Evolutionary conservation across 805 yeast species (phyloP), one percentile per base, ranked within the genome.

Genomic region (Ogataea naganishii): DNA sequence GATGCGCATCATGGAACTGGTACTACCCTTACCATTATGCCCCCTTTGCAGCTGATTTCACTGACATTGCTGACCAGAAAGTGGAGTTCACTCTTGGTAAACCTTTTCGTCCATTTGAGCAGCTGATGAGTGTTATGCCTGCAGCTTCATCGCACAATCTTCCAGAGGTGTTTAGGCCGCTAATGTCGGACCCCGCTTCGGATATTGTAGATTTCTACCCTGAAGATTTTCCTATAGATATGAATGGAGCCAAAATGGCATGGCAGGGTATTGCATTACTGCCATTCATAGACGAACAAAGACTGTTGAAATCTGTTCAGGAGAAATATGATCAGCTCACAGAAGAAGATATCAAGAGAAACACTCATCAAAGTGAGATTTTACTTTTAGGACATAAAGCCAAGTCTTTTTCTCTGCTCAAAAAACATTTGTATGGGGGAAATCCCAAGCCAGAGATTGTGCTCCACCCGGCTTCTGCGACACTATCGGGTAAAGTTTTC

Each of bases 1-100:
- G 96, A 3, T 89, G 97, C 58, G 95, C 95, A 0, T 89, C 97
- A 0, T 92, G 99, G 99, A 78, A 78, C 32, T 92, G 98, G 98
- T 92, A 75, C 54, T 92, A 80, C 46, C 98, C 97, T 0, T 89
- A 79, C 51, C 97, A 92, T 50, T 94, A 92, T 59, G 97, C 98
- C 0, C 99, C 99, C 14, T 88, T 92, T 65, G 97, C 96, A 0
- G 69, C 79, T 5, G 99, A 92, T 53, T 82, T 92, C 46, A 62
- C 54, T 2, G 71, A 75, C 27, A 47, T 80, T 24, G 49, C 53
- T 8, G 70, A 64, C 6, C 49, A 76, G 11, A 61, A 75, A 1
- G 64, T 85, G 13, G 56, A 60, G 18, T 84, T 88, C 46, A 64
- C 65, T 7, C 36, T 38, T 27, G 95, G 95, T 6, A 62, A 65